Evolutionary conservation across 2,329 filamentous ascomycete genomes (phyloP).

Genomic region (Epichloe elymi): DNA sequence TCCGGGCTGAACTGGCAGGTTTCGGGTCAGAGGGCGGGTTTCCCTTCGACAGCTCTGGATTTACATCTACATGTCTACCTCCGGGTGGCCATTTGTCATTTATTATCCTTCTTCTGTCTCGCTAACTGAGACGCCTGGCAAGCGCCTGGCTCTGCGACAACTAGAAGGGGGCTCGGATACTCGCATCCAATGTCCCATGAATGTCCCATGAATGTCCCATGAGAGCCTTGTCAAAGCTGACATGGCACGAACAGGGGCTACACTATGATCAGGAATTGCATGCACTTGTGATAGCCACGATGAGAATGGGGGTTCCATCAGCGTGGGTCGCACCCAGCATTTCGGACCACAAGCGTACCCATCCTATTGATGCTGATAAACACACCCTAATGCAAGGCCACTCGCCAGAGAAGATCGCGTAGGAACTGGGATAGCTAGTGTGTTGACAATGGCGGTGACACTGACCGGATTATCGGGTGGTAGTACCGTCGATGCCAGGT

Average conservation of each 20-base stretch:
- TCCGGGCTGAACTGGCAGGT: neutral
- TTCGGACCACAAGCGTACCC: constrained; percentile 1
- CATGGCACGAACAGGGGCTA: neutral
- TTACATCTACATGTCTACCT: neutral
- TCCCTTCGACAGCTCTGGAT: neutral
- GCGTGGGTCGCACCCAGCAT: constrained; percentile 1
- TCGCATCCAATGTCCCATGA: constrained; percentile 2
- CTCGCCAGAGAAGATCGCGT: constrained; percentile 4
- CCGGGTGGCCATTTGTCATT: neutral
- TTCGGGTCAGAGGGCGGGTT: neutral
- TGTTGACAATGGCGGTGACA: neutral
- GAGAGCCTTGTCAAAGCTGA: neutral
- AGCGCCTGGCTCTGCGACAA: neutral
- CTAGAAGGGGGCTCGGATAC: constrained; percentile 3
- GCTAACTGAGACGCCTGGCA: constrained; percentile 7
- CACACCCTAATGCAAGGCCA: constrained; percentile 3
- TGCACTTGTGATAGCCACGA: neutral
- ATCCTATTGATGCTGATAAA: neutral
- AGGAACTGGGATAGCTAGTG: neutral
- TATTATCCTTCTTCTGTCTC: constrained; percentile 1
- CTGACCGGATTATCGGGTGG: constrained; percentile 1
- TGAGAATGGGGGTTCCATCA: neutral
- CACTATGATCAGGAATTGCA: neutral
- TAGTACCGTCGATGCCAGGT: constrained; percentile 1
- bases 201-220: neutral